phyloP scores from a whole-genome alignment of 1,139 yeast species.

The Blastobotrys raffinosifermentans region DNA sequence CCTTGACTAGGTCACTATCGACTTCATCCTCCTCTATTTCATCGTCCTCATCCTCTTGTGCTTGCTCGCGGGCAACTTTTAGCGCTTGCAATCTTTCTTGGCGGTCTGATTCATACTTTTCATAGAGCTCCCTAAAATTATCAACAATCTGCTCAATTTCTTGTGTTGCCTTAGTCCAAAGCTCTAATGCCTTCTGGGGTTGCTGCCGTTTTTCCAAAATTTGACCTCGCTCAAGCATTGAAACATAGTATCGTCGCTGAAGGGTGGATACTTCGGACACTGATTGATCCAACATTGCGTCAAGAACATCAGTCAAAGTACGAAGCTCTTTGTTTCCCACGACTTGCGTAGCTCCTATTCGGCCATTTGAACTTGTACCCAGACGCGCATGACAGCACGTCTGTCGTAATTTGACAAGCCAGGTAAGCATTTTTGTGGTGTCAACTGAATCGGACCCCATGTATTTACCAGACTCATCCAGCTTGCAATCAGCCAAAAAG shows the following conservation, averaged over 20 bases:
- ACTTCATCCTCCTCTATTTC: constrained; percentile 22
- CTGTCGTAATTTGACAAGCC: constrained; percentile 68
- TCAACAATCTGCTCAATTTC: constrained; percentile 34
- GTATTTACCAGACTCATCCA: constrained; percentile 51
- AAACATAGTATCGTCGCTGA: constrained; percentile 45
- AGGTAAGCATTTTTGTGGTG: constrained; percentile 31
- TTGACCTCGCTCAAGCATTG: constrained; percentile 54
- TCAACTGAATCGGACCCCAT: constrained; percentile 14
- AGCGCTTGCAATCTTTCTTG: constrained; percentile 1
- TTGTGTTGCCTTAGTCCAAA: constrained; percentile 39
- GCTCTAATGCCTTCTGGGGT: constrained; percentile 45
- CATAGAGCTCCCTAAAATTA: constrained; percentile 15
- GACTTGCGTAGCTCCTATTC: too few species aligned
- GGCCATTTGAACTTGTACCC: constrained; percentile 40
- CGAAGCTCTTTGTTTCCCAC: constrained; percentile 26
- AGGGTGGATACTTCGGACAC: constrained; percentile 43
- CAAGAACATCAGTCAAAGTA: constrained; percentile 63
- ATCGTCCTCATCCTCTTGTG: constrained; percentile 26
- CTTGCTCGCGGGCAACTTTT: constrained; percentile 11
- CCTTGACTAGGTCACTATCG: constrained; percentile 24
- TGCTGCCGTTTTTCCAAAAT: constrained; percentile 48
- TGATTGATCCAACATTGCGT: constrained; percentile 54
- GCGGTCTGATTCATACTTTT: constrained; percentile 1
- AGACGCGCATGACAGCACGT: constrained; percentile 80
- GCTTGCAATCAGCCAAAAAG: constrained; percentile 57